Evolutionary conservation across 2,329 filamentous ascomycete species (phyloP).

Genomic region (Penicillium sp.): DNA sequence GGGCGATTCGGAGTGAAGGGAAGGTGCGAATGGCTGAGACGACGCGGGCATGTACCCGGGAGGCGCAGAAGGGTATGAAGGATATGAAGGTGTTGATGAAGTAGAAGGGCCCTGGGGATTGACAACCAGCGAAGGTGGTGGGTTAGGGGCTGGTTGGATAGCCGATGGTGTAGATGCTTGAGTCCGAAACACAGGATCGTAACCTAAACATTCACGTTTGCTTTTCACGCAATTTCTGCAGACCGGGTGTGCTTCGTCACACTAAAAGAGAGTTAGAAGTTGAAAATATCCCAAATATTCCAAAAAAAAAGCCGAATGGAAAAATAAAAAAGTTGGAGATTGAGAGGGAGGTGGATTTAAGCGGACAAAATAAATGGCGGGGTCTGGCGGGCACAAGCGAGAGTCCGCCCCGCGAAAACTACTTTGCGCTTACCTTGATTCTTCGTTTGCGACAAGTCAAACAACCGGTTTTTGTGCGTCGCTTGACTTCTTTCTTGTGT

Average conservation of each 20-base stretch:
- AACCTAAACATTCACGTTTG: conserved; percentile 65
- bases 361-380: conserved; percentile 25
- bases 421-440: conserved; percentile 61
- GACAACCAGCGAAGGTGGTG: conserved; percentile 40
- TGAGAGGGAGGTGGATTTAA: conserved; percentile 13
- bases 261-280: conserved; percentile 53
- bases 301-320: not conserved
- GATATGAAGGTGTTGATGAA: conserved; percentile 28
- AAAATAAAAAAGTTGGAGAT: conserved; percentile 10
- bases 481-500: conserved; percentile 71
- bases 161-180: conserved; percentile 63
- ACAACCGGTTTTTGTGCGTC: conserved; percentile 72
- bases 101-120: conserved; percentile 38
- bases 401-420: conserved; percentile 19
- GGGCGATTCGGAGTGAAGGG: conserved; percentile 36
- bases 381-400: conserved; percentile 28
- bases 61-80: conserved; percentile 37
- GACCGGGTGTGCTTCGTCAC: conserved; percentile 89
- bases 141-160: conserved; percentile 59
- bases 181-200: conserved; percentile 71
- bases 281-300: conserved; percentile 7
- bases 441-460: conserved; percentile 62
- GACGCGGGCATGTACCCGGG: conserved; percentile 40
- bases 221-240: conserved; percentile 71
- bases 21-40: conserved; percentile 39